Conservation (phyloP, 148 eudicot species). For the Pouteria glomerata region DNA sequence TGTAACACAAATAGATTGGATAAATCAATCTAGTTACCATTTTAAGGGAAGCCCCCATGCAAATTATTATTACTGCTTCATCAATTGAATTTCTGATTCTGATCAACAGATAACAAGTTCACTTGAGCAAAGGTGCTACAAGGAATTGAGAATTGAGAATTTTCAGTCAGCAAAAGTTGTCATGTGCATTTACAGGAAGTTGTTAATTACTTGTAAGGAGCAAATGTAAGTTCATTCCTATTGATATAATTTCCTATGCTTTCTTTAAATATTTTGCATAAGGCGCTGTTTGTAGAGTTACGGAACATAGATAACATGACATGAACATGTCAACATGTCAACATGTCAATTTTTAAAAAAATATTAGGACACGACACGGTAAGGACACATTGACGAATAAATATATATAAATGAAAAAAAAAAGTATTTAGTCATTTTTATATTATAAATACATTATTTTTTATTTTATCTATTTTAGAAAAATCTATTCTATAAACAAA, state of each 20-base stretch:
- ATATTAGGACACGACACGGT: too few relatives aligned
- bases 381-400: too few relatives aligned
- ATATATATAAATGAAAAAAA: too few relatives aligned
- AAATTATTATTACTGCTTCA: neutral
- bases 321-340: too few relatives aligned
- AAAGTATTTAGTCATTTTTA: too few relatives aligned
- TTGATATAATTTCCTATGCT: neutral
- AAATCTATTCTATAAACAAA: too few relatives aligned
- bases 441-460: too few relatives aligned
- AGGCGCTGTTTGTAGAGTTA: neutral
- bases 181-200: conserved; percentile 72
- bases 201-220: conserved; percentile 75
- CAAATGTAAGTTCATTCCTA: conserved; percentile 65
- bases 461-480: too few relatives aligned
- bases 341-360: too few relatives aligned
- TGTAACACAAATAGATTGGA: neutral
- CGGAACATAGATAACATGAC: too few relatives aligned
- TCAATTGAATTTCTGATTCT: conserved; percentile 11
- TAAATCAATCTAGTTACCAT: neutral
- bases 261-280: neutral
- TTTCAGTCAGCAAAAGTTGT: conserved; percentile 61
- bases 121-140: conserved; percentile 91
- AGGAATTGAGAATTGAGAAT: conserved; percentile 74
- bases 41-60: neutral
- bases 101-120: conserved; percentile 62